Base-by-base conservation (phyloP, 129 eudicot genomes). In the Rutidosis leptorrhynchoides region DNA sequence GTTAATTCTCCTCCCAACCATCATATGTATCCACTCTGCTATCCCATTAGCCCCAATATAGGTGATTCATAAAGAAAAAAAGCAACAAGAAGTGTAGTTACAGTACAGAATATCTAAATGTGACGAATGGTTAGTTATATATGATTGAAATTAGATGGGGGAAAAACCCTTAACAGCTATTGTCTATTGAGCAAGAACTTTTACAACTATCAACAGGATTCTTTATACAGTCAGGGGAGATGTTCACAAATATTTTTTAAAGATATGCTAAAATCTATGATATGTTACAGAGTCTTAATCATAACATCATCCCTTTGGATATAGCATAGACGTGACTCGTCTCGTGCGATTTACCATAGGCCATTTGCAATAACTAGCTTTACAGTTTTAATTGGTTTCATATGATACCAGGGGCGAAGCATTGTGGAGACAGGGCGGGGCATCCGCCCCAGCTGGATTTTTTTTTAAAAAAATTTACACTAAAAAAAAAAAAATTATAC, bases 191-290 rank as follows among this genome's bases (percentile, higher is more conserved):
- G 12, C 42, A 35, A 35, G 42, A 9, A 9, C 42, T 35, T 35
- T 35, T 9, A 8, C 42, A 35, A 35, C 12, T 35, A 35, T 35
- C 3, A 35, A 35, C 10, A 35, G 42, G 10, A 35, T 35, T 35
- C 14, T 52, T 24, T 6, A 51, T 48, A n/a, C 2, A 48, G 7
- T 51, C 8, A 42, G 25, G n/a, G 40, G 42, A 64, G 43, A 45
- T 43, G 69, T 4, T 45, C 12, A 25, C 6, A 25, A n/a, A n/a
- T 26, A 45, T 43, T 8, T 8, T n/a, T 45, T 43, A 28, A 22
- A 65, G 12, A 43, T 64, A 64, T 45, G 60, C 21, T 49, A 19
- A 16, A 28, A 64, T 43, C 19, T 64, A 4, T 26, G 5, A 64
- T 25, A 26, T 45, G 43, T 12, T 37, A 45, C 26, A 10, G 7